phyloP scores from a whole-genome alignment of 148 eudicot species.

The Dianthus caryophyllus region DNA sequence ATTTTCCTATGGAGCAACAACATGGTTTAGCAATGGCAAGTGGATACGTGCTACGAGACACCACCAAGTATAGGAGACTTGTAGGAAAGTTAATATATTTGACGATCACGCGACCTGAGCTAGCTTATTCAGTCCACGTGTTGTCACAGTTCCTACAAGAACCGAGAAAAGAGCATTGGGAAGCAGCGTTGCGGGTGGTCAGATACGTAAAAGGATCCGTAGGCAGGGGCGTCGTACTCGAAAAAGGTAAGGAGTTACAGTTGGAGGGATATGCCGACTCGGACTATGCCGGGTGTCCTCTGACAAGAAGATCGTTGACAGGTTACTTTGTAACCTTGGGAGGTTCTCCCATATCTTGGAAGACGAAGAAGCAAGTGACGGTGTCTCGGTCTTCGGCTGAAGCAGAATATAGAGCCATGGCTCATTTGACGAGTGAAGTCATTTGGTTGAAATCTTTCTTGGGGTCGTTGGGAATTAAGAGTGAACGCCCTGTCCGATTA shows the following conservation, averaged over 20 bases:
- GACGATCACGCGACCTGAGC: neutral
- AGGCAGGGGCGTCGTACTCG: neutral
- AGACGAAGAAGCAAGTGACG: neutral
- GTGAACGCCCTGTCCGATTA: neutral
- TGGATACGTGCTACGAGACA: neutral
- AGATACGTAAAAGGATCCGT: neutral
- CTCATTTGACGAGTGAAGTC: neutral
- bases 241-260: neutral
- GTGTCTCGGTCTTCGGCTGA: neutral
- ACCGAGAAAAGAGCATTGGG: neutral
- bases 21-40: neutral
- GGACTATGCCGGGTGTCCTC: neutral
- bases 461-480: neutral
- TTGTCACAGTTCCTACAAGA: neutral
- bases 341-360: neutral
- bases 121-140: neutral
- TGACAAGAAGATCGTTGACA: neutral
- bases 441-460: neutral
- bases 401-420: conserved; percentile 5
- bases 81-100: neutral
- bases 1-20: neutral
- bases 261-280: neutral
- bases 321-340: neutral
- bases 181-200: neutral
- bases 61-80: neutral